A percentile compares a stretch with the other conserved stretches of the same genome.
Evolutionary conservation across 331 rosid species (phyloP).

Genomic region (Quercus phellos): DNA sequence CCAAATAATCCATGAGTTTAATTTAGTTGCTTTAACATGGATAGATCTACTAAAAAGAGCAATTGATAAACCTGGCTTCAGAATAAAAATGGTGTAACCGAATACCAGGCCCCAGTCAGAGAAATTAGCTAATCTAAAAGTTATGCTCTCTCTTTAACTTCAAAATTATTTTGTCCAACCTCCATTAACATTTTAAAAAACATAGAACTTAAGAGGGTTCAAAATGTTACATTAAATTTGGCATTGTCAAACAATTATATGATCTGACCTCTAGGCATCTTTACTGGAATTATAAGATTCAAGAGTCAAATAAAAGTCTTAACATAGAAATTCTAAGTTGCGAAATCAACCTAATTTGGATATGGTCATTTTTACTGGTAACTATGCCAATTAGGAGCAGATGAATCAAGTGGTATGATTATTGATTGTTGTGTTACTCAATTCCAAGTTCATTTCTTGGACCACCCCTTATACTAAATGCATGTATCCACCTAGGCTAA

Average conservation of each 20-base stretch:
- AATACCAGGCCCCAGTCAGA: slow-evolving; percentile 60
- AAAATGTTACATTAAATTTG: neutral
- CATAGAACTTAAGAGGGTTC: neutral
- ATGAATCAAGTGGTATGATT: neutral
- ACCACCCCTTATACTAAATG: neutral
- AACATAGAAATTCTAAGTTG: neutral
- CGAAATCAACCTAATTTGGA: neutral
- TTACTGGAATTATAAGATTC: neutral
- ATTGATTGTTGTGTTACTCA: neutral
- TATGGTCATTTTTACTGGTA: neutral
- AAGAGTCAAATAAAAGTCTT: neutral
- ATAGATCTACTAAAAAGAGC: slow-evolving; percentile 83
- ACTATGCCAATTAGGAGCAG: neutral
- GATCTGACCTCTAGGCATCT: neutral
- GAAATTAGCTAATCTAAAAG: slow-evolving; percentile 35
- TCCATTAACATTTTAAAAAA: slow-evolving; percentile 7
- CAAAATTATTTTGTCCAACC: slow-evolving; percentile 7
- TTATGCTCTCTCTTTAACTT: neutral
- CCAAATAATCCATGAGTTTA: slow-evolving; percentile 97
- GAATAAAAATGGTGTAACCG: slow-evolving; percentile 66
- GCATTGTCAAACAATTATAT: neutral
- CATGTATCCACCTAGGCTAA: neutral
- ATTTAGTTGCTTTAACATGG: slow-evolving; percentile 89
- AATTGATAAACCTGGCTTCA: slow-evolving; percentile 88
- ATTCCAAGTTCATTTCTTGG: neutral